Base-by-base conservation (phyloP, 306 rosid genomes). In the Fragaria iinumae region DNA sequence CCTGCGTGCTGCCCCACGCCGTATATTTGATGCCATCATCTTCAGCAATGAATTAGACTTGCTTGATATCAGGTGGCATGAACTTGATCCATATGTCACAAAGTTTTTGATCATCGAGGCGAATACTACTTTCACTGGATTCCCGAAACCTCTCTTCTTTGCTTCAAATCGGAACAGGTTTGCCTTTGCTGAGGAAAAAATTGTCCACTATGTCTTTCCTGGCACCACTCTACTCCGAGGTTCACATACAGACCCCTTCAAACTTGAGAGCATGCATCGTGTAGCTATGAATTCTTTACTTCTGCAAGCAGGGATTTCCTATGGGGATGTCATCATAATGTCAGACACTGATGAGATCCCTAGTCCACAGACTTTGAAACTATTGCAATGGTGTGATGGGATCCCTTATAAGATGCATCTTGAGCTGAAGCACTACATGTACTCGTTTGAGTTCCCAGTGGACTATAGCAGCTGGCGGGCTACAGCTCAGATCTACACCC, bases 401-500 rank as follows among this genome's bases (percentile, higher is more conserved):
- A 80, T 92, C 74, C 99, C 99, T 63, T 84, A 90, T 17, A 23
- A 83, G 50, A 82, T 90, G 88, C 99, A 92, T 83, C 97, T 95
- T 39, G 97, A 95, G 84, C 77, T 95, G 74, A 87, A 84, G 86
- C 82, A 95, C 83, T 92, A 95, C 86, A 77, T 92, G 93, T 95
- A 91, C 75, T 95, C 97, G 0, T 95, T 92, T 1, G 99, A 95
- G 89, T 95, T 92, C 79, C 97, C 92, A 0, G 96, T 91, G 57
- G 97, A 92, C 84, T 88, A 88, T 81, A 89, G 93, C 88, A 89
- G 97, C 88, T 95, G 99, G 97, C 84, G 97, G 17, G 93, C 97
- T 67, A 67, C 96, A 0, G 77, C 91, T 16, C 96, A 95, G 38
- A 47, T 95, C 65, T 88, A 59, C 10, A 76, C 85, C 67, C 87